Evolutionary conservation across 2,329 filamentous ascomycete genomes (phyloP).

Genomic region (Thermothelomyces thermophilus): DNA sequence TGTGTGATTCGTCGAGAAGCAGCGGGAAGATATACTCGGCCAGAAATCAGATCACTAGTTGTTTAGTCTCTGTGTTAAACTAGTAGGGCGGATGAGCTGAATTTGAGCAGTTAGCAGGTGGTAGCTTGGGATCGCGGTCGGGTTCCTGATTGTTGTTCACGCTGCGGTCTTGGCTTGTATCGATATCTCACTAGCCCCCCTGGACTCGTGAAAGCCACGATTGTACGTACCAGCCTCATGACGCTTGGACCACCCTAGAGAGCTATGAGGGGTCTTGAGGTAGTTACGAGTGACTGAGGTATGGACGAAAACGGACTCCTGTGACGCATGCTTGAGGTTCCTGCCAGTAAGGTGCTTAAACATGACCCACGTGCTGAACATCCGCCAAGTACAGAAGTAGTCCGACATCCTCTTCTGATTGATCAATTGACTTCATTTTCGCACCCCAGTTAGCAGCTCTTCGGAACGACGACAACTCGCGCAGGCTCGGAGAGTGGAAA

Average conservation of each 20-base stretch:
- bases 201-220: not conserved
- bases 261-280: too few species aligned
- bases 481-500: not conserved
- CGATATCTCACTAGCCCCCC: not conserved
- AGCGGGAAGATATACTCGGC: not conserved
- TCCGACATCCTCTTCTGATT: slow-evolving; percentile 19
- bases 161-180: slow-evolving; percentile 2
- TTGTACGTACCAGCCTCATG: not conserved
- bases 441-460: slow-evolving; percentile 9
- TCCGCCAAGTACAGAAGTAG: not conserved
- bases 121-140: not conserved
- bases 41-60: too few species aligned
- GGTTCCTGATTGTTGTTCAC: slow-evolving; percentile 3
- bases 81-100: too few species aligned
- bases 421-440: slow-evolving; percentile 21
- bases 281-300: too few species aligned
- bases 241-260: not conserved
- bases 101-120: not conserved
- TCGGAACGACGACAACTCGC: slow-evolving; percentile 8
- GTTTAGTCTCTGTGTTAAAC: too few species aligned
- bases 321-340: not conserved
- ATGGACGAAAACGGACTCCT: too few species aligned
- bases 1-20: not conserved
- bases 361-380: slow-evolving; percentile 20
- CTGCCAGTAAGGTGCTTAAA: slow-evolving; percentile 18